Evolutionary conservation across 148 eudicot genomes (phyloP).

Genomic region (Heliosperma pusillum): DNA sequence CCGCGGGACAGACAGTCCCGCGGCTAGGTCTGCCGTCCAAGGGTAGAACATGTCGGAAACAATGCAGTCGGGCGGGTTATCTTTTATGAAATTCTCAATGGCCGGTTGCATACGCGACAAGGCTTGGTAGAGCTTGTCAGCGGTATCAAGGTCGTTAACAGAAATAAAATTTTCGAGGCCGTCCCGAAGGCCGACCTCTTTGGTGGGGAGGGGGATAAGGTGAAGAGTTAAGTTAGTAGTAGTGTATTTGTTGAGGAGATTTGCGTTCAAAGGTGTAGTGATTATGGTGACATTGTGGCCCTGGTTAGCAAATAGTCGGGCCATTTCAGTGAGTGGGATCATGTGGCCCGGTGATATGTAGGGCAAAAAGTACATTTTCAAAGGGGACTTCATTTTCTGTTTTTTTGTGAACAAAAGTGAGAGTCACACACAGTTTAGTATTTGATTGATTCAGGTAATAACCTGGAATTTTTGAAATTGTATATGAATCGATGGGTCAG

Average conservation of each 20-base stretch:
- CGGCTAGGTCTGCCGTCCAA: too few species aligned
- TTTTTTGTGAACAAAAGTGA: too few species aligned
- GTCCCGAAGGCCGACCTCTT: slow-evolving; percentile 15
- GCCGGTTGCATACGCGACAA: background rate
- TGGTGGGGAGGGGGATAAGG: slow-evolving; percentile 5
- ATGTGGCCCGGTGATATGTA: slow-evolving; percentile 16
- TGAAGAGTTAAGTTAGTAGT: background rate
- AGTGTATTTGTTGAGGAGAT: background rate
- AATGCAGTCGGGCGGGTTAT: too few species aligned
- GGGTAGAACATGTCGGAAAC: too few species aligned
- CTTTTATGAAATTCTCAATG: too few species aligned
- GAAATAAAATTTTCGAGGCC: slow-evolving; percentile 10
- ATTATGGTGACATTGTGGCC: slow-evolving; percentile 10
- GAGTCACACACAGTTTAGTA: too few species aligned
- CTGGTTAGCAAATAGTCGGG: slow-evolving; percentile 19
- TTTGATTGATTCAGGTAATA: too few species aligned
- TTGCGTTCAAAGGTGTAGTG: background rate
- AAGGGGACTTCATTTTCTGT: slow-evolving; percentile 2
- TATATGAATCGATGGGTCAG: too few species aligned
- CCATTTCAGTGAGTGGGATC: slow-evolving; percentile 25
- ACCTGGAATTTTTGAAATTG: too few species aligned
- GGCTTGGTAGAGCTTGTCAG: slow-evolving; percentile 1
- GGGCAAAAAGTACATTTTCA: slow-evolving; percentile 1
- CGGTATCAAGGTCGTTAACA: background rate
- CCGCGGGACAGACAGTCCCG: slow-evolving; percentile 4